Evolutionary conservation across 73 alveolate genomes (phyloP), one percentile per base, ranked within the genome.

Genomic region (Effrenium voratum): DNA sequence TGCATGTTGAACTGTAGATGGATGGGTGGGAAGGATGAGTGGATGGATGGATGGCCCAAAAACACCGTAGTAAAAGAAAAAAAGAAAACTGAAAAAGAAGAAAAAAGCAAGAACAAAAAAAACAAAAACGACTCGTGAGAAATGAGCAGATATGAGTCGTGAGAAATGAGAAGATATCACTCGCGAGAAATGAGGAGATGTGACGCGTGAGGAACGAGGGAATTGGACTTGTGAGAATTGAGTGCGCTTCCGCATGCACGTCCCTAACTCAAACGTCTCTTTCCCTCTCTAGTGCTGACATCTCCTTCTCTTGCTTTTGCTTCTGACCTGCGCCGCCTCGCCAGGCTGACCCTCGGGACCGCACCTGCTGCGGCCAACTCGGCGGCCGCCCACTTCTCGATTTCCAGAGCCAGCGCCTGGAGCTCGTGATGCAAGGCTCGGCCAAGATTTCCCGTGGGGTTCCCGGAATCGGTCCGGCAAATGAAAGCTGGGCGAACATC

Each of bases 301-400:
- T 28, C 4, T 28, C 32, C 32, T 19, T 63, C 32, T 5, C 32
- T 4, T 15, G 76, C 38, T 28, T 13, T 63, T 28, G 8, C 41
- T 5, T 70, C n/a, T 3, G 1, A n/a, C 82, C 0, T 70, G 38
- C 47, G 24, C 38, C 83, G 12, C 63, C 19, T 52, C 30, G 26
- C 41, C 28, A 36, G 0, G 40, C 28, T 32, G 80, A 2, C 38
- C 0, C 24, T 12, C 3, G 44, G 24, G 13, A 44, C 68, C 46
- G 28, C 40, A 36, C 96, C 96, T 90, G 81, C 96, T 30, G 43
- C 47, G 66, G 96, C 96, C 85, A 90, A 75, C 85, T 66, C 96
- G 3, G 76, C 6, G 16, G 96, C 96, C 4, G 96, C 96, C 96
- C 96, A 90, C 41, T 36, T 75, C 40, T 90, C 73, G 79, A 90